phyloP scores from a whole-genome alignment of 1,284 basidiomycete species.

The Mycosarcoma maydis region DNA sequence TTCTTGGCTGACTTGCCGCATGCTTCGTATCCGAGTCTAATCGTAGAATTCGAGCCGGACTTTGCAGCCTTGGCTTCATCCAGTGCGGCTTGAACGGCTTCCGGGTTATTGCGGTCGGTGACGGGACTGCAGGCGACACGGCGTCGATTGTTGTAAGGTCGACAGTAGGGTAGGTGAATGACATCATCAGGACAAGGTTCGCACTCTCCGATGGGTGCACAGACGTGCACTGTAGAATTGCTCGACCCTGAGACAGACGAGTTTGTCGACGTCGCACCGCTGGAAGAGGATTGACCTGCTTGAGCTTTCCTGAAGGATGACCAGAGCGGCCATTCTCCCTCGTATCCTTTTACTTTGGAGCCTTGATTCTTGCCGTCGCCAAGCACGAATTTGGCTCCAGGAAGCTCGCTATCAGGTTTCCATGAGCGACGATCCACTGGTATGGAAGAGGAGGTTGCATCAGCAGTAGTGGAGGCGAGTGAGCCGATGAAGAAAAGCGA shows the following conservation, averaged over 20 bases:
- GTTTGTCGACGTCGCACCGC: no score
- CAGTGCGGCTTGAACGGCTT: constrained; percentile 12
- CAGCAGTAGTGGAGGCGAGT: constrained; percentile 3
- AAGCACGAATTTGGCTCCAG: constrained; percentile 27
- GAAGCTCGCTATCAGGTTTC: constrained; percentile 32
- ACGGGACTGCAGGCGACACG: constrained; percentile 34
- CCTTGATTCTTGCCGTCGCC: constrained; percentile 42
- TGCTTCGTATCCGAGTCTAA: constrained; percentile 33
- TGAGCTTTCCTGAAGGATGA: background rate
- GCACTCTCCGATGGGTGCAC: constrained; percentile 40
- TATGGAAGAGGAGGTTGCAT: background rate
- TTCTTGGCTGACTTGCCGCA: constrained; percentile 44
- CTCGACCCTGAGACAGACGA: background rate
- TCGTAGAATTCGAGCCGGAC: background rate
- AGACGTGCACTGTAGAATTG: constrained; percentile 24
- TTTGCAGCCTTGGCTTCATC: background rate
- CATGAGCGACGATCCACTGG: constrained; percentile 8
- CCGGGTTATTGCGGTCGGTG: background rate
- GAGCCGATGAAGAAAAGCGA: constrained; percentile 29
- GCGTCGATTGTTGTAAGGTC: constrained; percentile 58
- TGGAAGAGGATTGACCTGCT: background rate
- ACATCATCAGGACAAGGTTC: constrained; percentile 40
- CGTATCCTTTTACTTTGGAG: constrained; percentile 35
- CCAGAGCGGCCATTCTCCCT: constrained; percentile 50
- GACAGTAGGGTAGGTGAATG: constrained; percentile 50